Conservation (phyloP, 164 flowering plant species). For the Nymphaea colorata region DNA sequence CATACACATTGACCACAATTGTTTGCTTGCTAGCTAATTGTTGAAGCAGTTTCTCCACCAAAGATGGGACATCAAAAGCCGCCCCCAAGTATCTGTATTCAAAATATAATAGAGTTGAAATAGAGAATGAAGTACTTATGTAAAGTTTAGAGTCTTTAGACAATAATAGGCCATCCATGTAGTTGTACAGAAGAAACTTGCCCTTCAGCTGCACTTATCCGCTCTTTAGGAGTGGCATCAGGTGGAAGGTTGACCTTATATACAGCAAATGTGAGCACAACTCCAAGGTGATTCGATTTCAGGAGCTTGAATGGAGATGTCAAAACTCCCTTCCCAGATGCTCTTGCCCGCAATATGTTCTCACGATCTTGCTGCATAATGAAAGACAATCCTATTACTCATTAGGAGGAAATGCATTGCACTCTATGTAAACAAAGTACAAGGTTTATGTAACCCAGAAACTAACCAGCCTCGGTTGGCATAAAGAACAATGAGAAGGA, state of each 20-base stretch:
- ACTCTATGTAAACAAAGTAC: neutral
- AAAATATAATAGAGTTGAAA: neutral
- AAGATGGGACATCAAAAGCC: conserved; percentile 81
- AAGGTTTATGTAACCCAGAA: too few relatives aligned
- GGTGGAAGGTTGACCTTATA: conserved; percentile 52
- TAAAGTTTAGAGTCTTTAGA: neutral
- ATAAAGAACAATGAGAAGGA: too few relatives aligned
- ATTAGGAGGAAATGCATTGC: neutral
- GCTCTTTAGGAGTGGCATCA: conserved; percentile 66
- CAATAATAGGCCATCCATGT: neutral
- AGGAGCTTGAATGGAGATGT: conserved; percentile 89
- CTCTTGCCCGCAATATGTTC: conserved; percentile 88
- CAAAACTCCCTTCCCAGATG: conserved; percentile 84
- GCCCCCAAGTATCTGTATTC: conserved; percentile 78
- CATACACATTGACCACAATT: conserved; percentile 86
- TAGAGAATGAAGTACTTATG: neutral
- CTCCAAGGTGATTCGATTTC: conserved; percentile 87
- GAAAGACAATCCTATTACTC: neutral
- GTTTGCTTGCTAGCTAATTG: conserved; percentile 94
- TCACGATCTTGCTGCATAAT: conserved; percentile 83
- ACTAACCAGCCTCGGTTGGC: too few relatives aligned
- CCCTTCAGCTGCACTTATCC: conserved; percentile 77
- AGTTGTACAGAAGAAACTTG: conserved; percentile 13
- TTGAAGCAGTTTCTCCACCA: conserved; percentile 89
- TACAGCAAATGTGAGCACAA: conserved; percentile 91